phyloP scores from a whole-genome alignment of 2,329 filamentous ascomycete species.

The Botrytis deweyae region DNA sequence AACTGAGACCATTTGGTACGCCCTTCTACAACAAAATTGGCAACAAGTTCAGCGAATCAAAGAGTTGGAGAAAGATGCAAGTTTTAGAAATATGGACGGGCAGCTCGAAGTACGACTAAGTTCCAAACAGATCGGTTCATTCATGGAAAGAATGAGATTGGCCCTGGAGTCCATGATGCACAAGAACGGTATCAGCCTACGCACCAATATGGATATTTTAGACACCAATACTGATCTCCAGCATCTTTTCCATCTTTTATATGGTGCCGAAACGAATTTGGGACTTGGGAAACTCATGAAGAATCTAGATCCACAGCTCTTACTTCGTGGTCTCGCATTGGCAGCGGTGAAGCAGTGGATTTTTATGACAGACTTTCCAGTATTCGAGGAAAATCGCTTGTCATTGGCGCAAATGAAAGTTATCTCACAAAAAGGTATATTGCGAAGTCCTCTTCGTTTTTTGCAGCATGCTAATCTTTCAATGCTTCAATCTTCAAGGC shows the following conservation, averaged over 20 bases:
- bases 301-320: slow-evolving; percentile 1
- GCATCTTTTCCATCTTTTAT: background rate
- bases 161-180: slow-evolving; percentile 4
- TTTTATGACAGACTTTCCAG: background rate
- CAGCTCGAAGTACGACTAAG: background rate
- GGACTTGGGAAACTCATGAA: background rate
- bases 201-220: background rate
- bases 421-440: background rate
- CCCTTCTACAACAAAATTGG: background rate
- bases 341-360: background rate
- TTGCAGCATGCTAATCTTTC: background rate
- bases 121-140: background rate
- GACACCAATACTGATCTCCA: background rate
- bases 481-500: background rate
- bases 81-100: background rate
- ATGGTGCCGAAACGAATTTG: background rate
- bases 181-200: background rate
- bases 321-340: background rate
- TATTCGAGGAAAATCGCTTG: background rate
- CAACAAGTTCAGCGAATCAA: background rate
- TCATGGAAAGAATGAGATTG: slow-evolving; percentile 1
- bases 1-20: background rate
- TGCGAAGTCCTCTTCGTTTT: background rate
- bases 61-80: background rate
- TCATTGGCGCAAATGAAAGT: background rate